Conservation (phyloP, 495 filamentous ascomycete species). For the Tuber brumale region DNA sequence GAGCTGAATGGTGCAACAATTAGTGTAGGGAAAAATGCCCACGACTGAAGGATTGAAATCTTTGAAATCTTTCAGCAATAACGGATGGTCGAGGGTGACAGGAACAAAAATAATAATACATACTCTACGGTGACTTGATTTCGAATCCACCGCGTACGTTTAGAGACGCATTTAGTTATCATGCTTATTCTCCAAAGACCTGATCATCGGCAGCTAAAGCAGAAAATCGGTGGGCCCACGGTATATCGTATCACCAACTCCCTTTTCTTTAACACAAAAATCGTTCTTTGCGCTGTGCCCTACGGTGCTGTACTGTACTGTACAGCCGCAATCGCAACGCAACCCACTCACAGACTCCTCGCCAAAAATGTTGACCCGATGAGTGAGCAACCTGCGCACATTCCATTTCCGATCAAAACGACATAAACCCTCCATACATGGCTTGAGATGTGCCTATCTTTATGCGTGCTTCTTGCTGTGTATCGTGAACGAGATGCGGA, state of each 20-base stretch:
- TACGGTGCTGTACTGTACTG: background rate
- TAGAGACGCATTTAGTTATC: background rate
- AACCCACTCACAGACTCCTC: background rate
- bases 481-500: background rate
- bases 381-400: background rate
- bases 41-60: background rate
- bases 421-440: background rate
- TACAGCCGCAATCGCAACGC: background rate
- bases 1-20: background rate
- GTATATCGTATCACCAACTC: background rate
- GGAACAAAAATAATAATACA: background rate
- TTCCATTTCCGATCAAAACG: background rate
- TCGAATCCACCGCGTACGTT: background rate
- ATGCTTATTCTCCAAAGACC: background rate
- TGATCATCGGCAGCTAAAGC: background rate
- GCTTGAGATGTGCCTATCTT: background rate
- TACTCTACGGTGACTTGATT: background rate
- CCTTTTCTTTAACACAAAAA: background rate
- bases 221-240: background rate
- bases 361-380: background rate
- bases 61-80: background rate
- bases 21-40: background rate
- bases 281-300: background rate
- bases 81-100: background rate
- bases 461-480: background rate